Conservation (phyloP, 208 protist species). For the Endotrypanum monterogeii region DNA sequence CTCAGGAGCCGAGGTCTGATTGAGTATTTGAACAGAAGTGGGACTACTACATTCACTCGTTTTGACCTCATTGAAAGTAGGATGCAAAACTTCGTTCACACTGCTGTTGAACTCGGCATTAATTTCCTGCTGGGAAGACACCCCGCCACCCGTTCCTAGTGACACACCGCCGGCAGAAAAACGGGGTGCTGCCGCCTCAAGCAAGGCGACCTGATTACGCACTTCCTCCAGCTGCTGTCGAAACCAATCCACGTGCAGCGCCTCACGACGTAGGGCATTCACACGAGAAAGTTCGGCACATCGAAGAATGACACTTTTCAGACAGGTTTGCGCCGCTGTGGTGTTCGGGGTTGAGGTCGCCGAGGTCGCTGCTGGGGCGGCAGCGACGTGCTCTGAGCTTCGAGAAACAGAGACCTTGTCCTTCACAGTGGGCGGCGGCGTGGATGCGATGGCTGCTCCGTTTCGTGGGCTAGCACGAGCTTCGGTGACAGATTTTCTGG, state of each 20-base stretch:
- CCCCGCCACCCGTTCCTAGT: neutral
- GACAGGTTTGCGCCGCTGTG: neutral
- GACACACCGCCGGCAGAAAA: neutral
- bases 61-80: neutral
- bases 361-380: neutral
- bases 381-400: too few relatives aligned
- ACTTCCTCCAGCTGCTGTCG: slow-evolving; percentile 24
- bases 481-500: too few relatives aligned
- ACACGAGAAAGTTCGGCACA: slow-evolving; percentile 44
- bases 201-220: neutral
- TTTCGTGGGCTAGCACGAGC: neutral
- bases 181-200: neutral
- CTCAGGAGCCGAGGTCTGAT: neutral
- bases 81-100: neutral
- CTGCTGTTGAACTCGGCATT: neutral
- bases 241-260: slow-evolving; percentile 42
- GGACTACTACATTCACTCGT: neutral
- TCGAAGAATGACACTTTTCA: slow-evolving; percentile 24
- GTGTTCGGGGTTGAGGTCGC: neutral
- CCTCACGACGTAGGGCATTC: slow-evolving; percentile 40
- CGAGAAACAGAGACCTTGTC: neutral
- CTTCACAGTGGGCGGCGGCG: neutral
- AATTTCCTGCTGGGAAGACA: neutral
- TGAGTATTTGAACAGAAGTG: neutral
- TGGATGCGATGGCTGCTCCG: neutral